Evolutionary conservation across 306 rosid genomes (phyloP).

Genomic region (Lathyrus oleraceus): DNA sequence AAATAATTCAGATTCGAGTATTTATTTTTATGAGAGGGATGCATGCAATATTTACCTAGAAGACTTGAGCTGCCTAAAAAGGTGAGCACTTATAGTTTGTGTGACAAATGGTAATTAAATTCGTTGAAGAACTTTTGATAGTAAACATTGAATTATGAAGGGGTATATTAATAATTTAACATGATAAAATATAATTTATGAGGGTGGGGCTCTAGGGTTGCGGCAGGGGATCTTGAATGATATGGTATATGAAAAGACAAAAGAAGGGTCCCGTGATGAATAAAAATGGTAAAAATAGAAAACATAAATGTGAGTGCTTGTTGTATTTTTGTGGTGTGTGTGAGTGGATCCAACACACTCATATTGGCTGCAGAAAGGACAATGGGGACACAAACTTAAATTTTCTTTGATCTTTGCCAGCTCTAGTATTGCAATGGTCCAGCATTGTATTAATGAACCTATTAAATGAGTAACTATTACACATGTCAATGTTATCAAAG

Average conservation of each 20-base stretch:
- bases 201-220: conserved; percentile 60
- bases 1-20: too few species aligned
- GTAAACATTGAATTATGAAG: neutral
- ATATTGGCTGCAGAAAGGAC: conserved; percentile 43
- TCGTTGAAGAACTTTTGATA: conserved; percentile 1
- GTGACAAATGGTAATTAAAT: conserved; percentile 32
- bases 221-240: conserved; percentile 49
- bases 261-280: conserved; percentile 45
- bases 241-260: conserved; percentile 53
- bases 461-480: conserved; percentile 51
- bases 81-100: conserved; percentile 40
- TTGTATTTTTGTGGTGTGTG: conserved; percentile 11
- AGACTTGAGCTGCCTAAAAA: conserved; percentile 40
- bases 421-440: conserved; percentile 75
- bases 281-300: conserved; percentile 33
- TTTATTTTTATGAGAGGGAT: too few species aligned
- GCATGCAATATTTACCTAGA: neutral
- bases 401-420: conserved; percentile 67
- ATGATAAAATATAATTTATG: conserved; percentile 33
- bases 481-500: conserved; percentile 48
- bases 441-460: conserved; percentile 57
- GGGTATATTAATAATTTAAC: conserved; percentile 32
- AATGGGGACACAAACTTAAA: conserved; percentile 79
- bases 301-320: conserved; percentile 35
- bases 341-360: conserved; percentile 48